These are phyloP conservation scores for Podaxis sp. DNA, from an alignment of 768 basidiomycete species.

Conservation along the genomic window DNA sequence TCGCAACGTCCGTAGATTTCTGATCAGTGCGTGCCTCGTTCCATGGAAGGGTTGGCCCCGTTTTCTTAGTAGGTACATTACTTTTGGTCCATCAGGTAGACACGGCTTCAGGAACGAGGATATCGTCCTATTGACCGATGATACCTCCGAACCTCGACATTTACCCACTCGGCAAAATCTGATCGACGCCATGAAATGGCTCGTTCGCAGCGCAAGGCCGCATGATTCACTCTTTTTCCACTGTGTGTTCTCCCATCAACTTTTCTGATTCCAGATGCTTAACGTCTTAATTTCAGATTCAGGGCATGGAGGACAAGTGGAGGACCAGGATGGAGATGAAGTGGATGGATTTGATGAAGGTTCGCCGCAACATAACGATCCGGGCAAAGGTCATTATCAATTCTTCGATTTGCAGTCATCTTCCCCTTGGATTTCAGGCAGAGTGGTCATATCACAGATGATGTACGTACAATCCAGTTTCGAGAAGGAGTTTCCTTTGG, in stretches of 20 bases:
- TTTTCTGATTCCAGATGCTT: background rate
- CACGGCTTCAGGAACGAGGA: slow-evolving; percentile 59
- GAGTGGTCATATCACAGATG: slow-evolving; percentile 75
- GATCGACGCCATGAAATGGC: slow-evolving; percentile 51
- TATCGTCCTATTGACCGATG: slow-evolving; percentile 71
- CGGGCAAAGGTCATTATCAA: background rate
- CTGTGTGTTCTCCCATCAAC: slow-evolving; percentile 37
- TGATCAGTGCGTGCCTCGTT: slow-evolving; percentile 45
- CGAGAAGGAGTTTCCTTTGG: background rate
- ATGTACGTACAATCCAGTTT: slow-evolving; percentile 33
- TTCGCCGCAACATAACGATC: slow-evolving; percentile 21
- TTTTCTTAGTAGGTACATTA: background rate
- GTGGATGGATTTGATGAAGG: slow-evolving; percentile 80
- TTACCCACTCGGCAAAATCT: slow-evolving; percentile 49
- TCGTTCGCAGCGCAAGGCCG: slow-evolving; percentile 64
- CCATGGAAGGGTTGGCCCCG: background rate
- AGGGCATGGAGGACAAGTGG: slow-evolving; percentile 93
- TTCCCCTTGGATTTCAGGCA: slow-evolving; percentile 86
- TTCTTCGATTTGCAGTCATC: slow-evolving; percentile 52
- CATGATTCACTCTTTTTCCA: slow-evolving; percentile 82
- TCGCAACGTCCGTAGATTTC: slow-evolving; percentile 64
- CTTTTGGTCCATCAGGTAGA: slow-evolving; percentile 22
- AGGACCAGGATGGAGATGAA: slow-evolving; percentile 77
- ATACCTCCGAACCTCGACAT: slow-evolving; percentile 40
- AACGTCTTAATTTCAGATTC: slow-evolving; percentile 52